Evolutionary conservation across 257 asterid species (phyloP).

Genomic region (Jaltomata sinuosa): DNA sequence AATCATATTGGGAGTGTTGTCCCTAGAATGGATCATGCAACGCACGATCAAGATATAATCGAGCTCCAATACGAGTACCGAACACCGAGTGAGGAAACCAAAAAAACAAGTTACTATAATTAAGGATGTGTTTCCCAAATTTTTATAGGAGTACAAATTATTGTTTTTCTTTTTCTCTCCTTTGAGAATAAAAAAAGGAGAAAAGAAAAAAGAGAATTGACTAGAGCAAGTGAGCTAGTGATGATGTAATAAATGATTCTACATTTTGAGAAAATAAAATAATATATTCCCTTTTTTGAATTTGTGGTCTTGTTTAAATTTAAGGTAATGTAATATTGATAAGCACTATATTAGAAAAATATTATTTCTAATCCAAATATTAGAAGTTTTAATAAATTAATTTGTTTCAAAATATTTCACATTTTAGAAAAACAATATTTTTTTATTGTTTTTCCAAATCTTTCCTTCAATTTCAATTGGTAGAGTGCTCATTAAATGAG

Average conservation of each 20-base stretch:
- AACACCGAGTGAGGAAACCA: too few relatives aligned
- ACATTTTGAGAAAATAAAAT: background rate
- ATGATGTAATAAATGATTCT: conserved; percentile 23
- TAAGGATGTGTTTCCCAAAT: background rate
- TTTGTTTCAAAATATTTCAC: background rate
- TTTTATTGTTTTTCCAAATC: too few relatives aligned
- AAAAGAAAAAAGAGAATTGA: conserved; percentile 6
- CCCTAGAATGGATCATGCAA: too few relatives aligned
- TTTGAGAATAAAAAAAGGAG: background rate
- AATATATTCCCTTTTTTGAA: background rate
- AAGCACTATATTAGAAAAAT: background rate
- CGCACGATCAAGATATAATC: too few relatives aligned
- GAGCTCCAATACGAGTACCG: too few relatives aligned
- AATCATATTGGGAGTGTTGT: too few relatives aligned
- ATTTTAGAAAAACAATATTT: too few relatives aligned
- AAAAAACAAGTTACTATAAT: background rate
- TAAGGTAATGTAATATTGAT: background rate
- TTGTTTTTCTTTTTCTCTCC: background rate
- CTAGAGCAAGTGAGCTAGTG: background rate
- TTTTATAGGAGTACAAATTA: background rate
- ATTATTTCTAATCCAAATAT: background rate
- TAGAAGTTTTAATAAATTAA: background rate
- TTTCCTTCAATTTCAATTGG: too few relatives aligned
- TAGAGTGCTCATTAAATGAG: too few relatives aligned
- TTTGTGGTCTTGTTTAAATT: background rate